Percentiles rank a stretch among this genome's conserved stretches.
Evolutionary conservation across 768 basidiomycete species (phyloP).

Genomic region (Cystobasidium ongulense): DNA sequence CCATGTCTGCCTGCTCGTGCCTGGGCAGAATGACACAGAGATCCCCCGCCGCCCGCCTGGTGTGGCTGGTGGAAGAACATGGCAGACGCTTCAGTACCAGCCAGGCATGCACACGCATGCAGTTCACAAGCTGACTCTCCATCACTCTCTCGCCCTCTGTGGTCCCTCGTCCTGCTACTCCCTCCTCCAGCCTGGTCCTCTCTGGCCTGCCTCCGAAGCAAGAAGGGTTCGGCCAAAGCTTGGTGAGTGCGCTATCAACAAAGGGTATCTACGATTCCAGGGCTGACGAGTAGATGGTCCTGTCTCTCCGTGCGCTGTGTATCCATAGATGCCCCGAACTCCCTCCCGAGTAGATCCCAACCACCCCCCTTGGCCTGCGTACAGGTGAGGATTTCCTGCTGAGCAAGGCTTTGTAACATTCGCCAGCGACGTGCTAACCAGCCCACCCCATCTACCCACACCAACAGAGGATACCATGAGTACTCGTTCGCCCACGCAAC

Average conservation of each 20-base stretch:
- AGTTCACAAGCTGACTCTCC: no score
- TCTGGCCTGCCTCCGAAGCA: constrained; percentile 48
- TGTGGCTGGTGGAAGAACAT: no score
- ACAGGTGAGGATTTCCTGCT: constrained; percentile 33
- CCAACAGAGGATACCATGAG: constrained; percentile 48
- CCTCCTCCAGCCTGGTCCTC: constrained; percentile 43
- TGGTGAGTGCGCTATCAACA: not conserved
- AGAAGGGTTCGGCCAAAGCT: constrained; percentile 40
- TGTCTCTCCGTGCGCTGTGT: not conserved
- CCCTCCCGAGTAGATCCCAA: constrained; percentile 29
- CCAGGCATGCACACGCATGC: no score
- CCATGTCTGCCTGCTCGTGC: no score
- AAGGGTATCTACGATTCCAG: not conserved
- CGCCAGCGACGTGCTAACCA: not conserved
- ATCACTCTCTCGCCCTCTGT: no score
- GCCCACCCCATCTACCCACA: not conserved
- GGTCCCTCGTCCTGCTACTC: no score
- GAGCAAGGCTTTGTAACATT: not conserved
- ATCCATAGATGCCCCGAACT: constrained; percentile 24
- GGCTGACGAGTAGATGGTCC: not conserved
- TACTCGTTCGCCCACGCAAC: constrained; percentile 72
- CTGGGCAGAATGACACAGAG: no score
- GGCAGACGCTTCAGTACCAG: no score
- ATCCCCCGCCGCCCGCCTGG: no score
- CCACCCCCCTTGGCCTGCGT: constrained; percentile 47